phyloP scores from a whole-genome alignment of 108 stramenopile species.

The Skeletonema tropicum region DNA sequence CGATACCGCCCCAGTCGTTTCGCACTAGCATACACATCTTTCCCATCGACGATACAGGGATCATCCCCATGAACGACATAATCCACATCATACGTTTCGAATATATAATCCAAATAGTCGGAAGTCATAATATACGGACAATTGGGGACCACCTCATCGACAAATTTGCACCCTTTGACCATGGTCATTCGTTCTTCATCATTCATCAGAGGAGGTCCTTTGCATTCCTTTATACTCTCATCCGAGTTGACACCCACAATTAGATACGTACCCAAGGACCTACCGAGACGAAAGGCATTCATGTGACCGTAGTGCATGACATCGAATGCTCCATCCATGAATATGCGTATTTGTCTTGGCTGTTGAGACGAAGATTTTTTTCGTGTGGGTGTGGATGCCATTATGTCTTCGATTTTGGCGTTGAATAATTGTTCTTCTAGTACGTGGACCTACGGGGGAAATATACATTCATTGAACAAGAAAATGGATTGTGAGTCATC shows the following conservation, averaged over 20 bases:
- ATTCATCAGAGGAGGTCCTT: constrained; percentile 95
- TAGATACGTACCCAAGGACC: constrained; percentile 93
- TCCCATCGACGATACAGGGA: constrained; percentile 96
- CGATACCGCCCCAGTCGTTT: constrained; percentile 80
- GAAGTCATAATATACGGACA: constrained; percentile 97
- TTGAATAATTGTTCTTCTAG: constrained; percentile 65
- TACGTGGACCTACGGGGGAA: constrained; percentile 48
- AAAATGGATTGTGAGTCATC: no score
- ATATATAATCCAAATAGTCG: constrained; percentile 93
- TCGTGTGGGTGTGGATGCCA: constrained; percentile 21
- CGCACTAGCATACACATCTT: constrained; percentile 88
- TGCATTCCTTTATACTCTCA: constrained; percentile 91
- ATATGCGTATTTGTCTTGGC: constrained; percentile 80
- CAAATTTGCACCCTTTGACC: constrained; percentile 97
- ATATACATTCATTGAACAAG: not conserved
- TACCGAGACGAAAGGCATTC: constrained; percentile 98
- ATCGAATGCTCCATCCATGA: constrained; percentile 99
- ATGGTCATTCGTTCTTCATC: constrained; percentile 92
- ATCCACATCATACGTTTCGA: constrained; percentile 89
- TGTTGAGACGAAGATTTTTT: constrained; percentile 10
- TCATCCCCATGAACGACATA: constrained; percentile 98
- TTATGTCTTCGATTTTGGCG: constrained; percentile 40
- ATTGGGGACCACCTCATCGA: constrained; percentile 95
- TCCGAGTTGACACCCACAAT: constrained; percentile 98
- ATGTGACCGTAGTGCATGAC: constrained; percentile 99